A percentile compares a stretch with the other conserved stretches of the same genome.
Evolutionary conservation across 2,329 filamentous ascomycete species (phyloP).

Genomic region (Dryadomyces quercivorus): DNA sequence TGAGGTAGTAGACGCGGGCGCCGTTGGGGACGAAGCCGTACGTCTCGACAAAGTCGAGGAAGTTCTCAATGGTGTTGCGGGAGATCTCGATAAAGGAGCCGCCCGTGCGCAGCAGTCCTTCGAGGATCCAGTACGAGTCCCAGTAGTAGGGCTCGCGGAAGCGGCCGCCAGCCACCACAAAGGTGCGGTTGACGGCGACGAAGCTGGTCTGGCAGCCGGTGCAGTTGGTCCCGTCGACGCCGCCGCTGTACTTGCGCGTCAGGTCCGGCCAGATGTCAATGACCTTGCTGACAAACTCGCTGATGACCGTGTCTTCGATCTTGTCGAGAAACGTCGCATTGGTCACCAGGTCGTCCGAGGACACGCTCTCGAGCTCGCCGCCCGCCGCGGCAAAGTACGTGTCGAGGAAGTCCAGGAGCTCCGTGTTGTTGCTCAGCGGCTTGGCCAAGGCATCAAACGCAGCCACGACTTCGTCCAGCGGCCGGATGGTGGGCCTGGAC

Average conservation of each 20-base stretch:
- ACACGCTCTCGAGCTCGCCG: slow-evolving; percentile 45
- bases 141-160: slow-evolving; percentile 62
- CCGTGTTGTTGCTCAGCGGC: slow-evolving; percentile 51
- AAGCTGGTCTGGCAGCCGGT: slow-evolving; percentile 50
- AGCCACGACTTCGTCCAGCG: slow-evolving; percentile 46
- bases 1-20: slow-evolving; percentile 51
- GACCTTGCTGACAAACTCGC: slow-evolving; percentile 49
- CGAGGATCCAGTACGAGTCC: slow-evolving; percentile 58
- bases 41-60: slow-evolving; percentile 51
- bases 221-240: slow-evolving; percentile 29
- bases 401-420: slow-evolving; percentile 48
- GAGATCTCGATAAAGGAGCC: slow-evolving; percentile 52
- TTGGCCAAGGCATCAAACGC: slow-evolving; percentile 48
- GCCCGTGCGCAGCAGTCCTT: slow-evolving; percentile 51
- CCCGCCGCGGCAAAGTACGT: slow-evolving; percentile 52
- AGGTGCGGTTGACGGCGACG: slow-evolving; percentile 53
- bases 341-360: slow-evolving; percentile 36
- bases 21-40: slow-evolving; percentile 59
- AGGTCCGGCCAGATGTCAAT: slow-evolving; percentile 60
- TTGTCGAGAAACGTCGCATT: slow-evolving; percentile 45
- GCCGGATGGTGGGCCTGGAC: slow-evolving; percentile 44
- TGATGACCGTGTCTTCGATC: slow-evolving; percentile 44
- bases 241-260: slow-evolving; percentile 44
- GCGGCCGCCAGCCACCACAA: slow-evolving; percentile 59
- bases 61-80: slow-evolving; percentile 58